A percentile compares a stretch with the other conserved stretches of the same genome.
phyloP scores from a whole-genome alignment of 176 grass and related monocot genomes.

The Oryza meridionalis region DNA sequence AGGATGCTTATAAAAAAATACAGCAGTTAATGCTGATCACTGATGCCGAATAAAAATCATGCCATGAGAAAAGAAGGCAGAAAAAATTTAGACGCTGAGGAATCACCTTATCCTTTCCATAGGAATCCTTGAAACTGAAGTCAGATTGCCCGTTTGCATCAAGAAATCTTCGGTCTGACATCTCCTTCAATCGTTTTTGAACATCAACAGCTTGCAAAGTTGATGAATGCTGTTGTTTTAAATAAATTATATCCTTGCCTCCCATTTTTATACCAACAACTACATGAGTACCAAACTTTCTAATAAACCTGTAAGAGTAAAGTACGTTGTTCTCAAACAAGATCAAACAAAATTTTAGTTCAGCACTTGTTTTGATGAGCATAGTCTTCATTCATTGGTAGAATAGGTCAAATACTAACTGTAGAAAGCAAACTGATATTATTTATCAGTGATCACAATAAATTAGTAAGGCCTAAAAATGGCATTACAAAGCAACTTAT shows the following conservation, averaged over 20 bases:
- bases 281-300: slow-evolving; percentile 95
- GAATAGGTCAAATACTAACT: background rate
- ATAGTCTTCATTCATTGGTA: slow-evolving; percentile 6
- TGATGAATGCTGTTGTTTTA: slow-evolving; percentile 87
- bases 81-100: slow-evolving; percentile 26
- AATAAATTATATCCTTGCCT: slow-evolving; percentile 93
- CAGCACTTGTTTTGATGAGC: background rate
- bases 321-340: background rate
- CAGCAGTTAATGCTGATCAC: background rate
- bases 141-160: slow-evolving; percentile 63
- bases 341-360: background rate
- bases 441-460: slow-evolving; percentile 5
- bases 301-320: slow-evolving; percentile 83
- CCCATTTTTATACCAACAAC: slow-evolving; percentile 96
- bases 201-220: slow-evolving; percentile 78
- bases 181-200: slow-evolving; percentile 85
- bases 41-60: slow-evolving; percentile 12
- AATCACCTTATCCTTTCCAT: slow-evolving; percentile 72
- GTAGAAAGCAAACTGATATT: slow-evolving; percentile 25
- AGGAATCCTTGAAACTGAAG: slow-evolving; percentile 55
- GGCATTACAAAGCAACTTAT: background rate
- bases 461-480: slow-evolving; percentile 22
- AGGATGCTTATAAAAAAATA: background rate
- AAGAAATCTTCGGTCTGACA: slow-evolving; percentile 82
- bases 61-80: background rate